Conservation (phyloP, 2,329 filamentous ascomycete genomes). For the Pseudopyrenochaeta lycopersici region DNA sequence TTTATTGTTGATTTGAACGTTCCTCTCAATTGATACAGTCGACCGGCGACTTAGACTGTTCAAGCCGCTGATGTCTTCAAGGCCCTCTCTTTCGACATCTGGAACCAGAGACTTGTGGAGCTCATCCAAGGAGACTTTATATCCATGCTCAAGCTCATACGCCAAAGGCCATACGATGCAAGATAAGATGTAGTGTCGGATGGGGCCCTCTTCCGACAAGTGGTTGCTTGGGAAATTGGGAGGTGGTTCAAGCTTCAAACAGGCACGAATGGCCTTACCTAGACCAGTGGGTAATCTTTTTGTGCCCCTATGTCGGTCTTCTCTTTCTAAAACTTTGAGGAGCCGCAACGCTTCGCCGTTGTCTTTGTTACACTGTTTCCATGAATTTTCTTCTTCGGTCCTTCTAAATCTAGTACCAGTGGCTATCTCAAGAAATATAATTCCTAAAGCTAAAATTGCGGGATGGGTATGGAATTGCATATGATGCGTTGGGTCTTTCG, state of each 20-base stretch:
- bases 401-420: not conserved
- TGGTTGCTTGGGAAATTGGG: not conserved
- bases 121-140: not conserved
- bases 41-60: not conserved
- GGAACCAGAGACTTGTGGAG: not conserved
- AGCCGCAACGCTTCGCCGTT: not conserved
- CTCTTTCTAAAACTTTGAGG: not conserved
- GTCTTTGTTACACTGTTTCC: not conserved
- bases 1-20: not conserved
- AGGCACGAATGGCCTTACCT: not conserved
- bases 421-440: not conserved
- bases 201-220: not conserved
- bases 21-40: not conserved
- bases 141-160: not conserved
- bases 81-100: not conserved
- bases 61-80: not conserved
- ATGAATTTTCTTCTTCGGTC: not conserved
- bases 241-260: not conserved
- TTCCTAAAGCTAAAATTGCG: not conserved
- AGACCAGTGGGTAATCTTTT: not conserved
- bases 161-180: not conserved
- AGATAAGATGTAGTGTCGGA: conserved; percentile 1
- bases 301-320: not conserved
- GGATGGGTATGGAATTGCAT: not conserved
- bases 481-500: not conserved